These are phyloP conservation scores for Yarrowia porcina DNA, from an alignment of 805 yeast species.

Conservation along the genomic window DNA sequence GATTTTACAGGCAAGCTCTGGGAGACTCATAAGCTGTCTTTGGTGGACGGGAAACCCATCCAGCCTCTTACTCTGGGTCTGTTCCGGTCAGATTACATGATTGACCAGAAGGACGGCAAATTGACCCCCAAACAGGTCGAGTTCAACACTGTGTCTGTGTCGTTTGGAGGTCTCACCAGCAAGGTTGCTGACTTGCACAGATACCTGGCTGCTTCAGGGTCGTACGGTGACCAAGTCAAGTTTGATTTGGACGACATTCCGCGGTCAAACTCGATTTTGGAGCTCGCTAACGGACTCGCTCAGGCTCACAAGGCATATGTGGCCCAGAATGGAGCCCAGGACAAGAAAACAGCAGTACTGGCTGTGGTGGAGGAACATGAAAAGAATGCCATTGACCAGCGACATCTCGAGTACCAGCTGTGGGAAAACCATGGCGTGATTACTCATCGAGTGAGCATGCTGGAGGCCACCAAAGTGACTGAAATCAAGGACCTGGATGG, in stretches of 20 bases:
- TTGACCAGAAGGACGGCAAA: slow-evolving; percentile 36
- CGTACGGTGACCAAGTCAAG: slow-evolving; percentile 32
- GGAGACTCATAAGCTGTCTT: slow-evolving; percentile 48
- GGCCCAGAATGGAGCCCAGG: slow-evolving; percentile 6
- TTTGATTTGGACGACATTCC: slow-evolving; percentile 53
- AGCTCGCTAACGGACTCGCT: slow-evolving; percentile 67
- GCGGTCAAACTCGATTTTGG: slow-evolving; percentile 58
- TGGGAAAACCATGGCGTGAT: slow-evolving; percentile 54
- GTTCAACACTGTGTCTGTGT: slow-evolving; percentile 92
- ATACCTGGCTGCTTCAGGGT: slow-evolving; percentile 45
- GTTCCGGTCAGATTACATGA: slow-evolving; percentile 86
- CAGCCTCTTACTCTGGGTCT: slow-evolving; percentile 69
- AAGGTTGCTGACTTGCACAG: slow-evolving; percentile 75
- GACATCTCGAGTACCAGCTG: slow-evolving; percentile 71
- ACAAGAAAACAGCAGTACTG: slow-evolving; percentile 46
- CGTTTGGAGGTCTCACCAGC: slow-evolving; percentile 86
- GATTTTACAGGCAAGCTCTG: slow-evolving; percentile 82
- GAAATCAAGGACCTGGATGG: slow-evolving; percentile 41
- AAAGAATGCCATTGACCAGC: slow-evolving; percentile 88
- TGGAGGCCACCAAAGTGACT: slow-evolving; percentile 50
- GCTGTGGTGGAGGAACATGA: slow-evolving; percentile 83
- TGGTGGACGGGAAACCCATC: slow-evolving; percentile 44
- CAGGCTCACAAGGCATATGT: slow-evolving; percentile 60
- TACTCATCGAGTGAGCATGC: slow-evolving; percentile 65
- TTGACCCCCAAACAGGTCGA: slow-evolving; percentile 76